Evolutionary conservation across 345 rosid species (phyloP).

Genomic region (Melastoma malabathricum): DNA sequence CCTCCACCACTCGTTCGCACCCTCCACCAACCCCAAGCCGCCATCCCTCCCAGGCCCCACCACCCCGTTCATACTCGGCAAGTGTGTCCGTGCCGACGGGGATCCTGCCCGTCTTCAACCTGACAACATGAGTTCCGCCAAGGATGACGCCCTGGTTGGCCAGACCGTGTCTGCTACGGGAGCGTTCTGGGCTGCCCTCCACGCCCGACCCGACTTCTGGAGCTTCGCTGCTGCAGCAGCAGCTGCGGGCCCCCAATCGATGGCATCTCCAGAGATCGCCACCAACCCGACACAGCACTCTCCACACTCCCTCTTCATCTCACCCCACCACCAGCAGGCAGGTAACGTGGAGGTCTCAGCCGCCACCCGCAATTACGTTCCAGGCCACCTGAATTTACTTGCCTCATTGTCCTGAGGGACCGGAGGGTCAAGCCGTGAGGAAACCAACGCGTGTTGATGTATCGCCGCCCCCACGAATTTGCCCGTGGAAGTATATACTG

Average conservation of each 20-base stretch:
- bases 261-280: slow-evolving; percentile 47
- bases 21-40: slow-evolving; percentile 26
- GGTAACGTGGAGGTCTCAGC: slow-evolving; percentile 95
- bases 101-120: too few relatives aligned
- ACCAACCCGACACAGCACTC: slow-evolving; percentile 24
- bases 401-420: slow-evolving; percentile 40
- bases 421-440: too few relatives aligned
- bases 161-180: slow-evolving; percentile 21
- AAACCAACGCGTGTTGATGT: slow-evolving; percentile 23
- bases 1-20: slow-evolving; percentile 8
- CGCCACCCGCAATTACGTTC: slow-evolving; percentile 68
- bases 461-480: too few relatives aligned
- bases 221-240: slow-evolving; percentile 50
- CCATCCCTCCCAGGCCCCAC: slow-evolving; percentile 46
- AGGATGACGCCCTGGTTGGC: slow-evolving; percentile 11
- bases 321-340: slow-evolving; percentile 62
- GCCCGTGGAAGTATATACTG: too few relatives aligned
- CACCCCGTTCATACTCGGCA: slow-evolving; percentile 79
- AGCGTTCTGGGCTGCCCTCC: slow-evolving; percentile 82
- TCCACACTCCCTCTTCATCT: slow-evolving; percentile 18
- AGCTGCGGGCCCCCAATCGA: slow-evolving; percentile 47
- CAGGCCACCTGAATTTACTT: slow-evolving; percentile 73
- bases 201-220: slow-evolving; percentile 79
- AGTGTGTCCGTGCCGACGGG: slow-evolving; percentile 59
- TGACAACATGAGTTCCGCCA: too few relatives aligned